phyloP scores from a whole-genome alignment of 2,329 filamentous ascomycete species.

The Fusarium liriodendri region DNA sequence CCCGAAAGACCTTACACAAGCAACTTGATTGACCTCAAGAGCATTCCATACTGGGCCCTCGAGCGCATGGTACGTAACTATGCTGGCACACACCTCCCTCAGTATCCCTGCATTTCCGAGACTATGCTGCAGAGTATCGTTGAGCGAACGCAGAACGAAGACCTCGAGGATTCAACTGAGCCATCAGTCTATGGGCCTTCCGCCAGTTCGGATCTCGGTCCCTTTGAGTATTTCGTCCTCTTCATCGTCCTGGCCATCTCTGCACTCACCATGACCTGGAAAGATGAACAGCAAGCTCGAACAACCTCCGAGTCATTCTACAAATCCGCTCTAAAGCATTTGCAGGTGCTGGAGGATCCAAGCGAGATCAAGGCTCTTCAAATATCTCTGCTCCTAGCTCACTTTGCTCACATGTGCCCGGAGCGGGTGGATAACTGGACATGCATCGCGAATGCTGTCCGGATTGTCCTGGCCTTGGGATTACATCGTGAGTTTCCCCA shows the following conservation, averaged over 20 bases:
- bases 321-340: background rate
- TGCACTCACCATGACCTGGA: background rate
- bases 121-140: background rate
- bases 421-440: background rate
- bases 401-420: background rate
- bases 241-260: background rate
- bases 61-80: background rate
- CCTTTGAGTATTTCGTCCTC: background rate
- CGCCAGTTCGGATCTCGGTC: background rate
- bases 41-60: background rate
- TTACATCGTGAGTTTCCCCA: background rate
- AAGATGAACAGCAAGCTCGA: background rate
- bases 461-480: background rate
- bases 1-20: background rate
- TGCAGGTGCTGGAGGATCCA: background rate
- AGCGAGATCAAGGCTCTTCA: background rate
- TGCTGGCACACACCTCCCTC: background rate
- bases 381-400: background rate
- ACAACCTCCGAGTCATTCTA: background rate
- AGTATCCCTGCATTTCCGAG: background rate
- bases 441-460: background rate
- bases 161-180: background rate
- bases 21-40: background rate
- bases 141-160: background rate
- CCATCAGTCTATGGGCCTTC: background rate